Evolutionary conservation across 2,329 filamentous ascomycete genomes (phyloP).

Genomic region (Neocucurbitaria cava): DNA sequence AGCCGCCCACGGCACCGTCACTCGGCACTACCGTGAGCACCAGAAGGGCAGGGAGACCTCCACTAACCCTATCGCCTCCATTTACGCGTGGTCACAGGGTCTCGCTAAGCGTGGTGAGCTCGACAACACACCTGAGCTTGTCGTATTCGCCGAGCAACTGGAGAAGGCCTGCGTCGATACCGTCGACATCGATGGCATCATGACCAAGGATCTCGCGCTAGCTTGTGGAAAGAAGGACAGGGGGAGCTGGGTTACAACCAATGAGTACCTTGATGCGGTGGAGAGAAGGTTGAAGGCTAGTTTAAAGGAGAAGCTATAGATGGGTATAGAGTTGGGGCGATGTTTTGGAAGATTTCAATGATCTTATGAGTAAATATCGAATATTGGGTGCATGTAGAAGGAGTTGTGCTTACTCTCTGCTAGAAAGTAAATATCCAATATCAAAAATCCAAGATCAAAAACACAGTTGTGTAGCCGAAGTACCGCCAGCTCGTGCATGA

Average conservation of each 20-base stretch:
- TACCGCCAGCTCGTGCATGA: slow-evolving; percentile 18
- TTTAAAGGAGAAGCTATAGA: slow-evolving; percentile 77
- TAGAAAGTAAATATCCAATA: slow-evolving; percentile 8
- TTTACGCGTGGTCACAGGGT: slow-evolving; percentile 98
- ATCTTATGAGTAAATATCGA: slow-evolving; percentile 21
- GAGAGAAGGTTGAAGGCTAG: slow-evolving; percentile 85
- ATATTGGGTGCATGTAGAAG: slow-evolving; percentile 22
- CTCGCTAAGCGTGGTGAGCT: slow-evolving; percentile 91
- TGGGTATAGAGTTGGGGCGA: not conserved
- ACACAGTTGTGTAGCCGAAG: slow-evolving; percentile 1
- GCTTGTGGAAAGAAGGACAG: slow-evolving; percentile 87
- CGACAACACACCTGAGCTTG: slow-evolving; percentile 88
- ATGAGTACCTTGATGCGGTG: slow-evolving; percentile 87
- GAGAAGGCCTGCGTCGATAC: slow-evolving; percentile 95
- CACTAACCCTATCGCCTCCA: slow-evolving; percentile 98
- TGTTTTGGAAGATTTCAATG: slow-evolving; percentile 1
- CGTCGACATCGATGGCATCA: slow-evolving; percentile 91
- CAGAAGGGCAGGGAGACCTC: slow-evolving; percentile 97
- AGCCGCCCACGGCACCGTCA: slow-evolving; percentile 97
- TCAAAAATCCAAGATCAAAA: slow-evolving; percentile 17
- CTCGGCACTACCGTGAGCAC: slow-evolving; percentile 97
- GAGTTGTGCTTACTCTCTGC: slow-evolving; percentile 18
- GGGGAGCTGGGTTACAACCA: slow-evolving; percentile 87
- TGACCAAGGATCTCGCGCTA: slow-evolving; percentile 99
- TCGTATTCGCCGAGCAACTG: slow-evolving; percentile 88